A percentile compares a stretch with the other conserved stretches of the same genome.
Evolutionary conservation across 2,329 filamentous ascomycete species (phyloP).

Genomic region (Fusarium devonianum): DNA sequence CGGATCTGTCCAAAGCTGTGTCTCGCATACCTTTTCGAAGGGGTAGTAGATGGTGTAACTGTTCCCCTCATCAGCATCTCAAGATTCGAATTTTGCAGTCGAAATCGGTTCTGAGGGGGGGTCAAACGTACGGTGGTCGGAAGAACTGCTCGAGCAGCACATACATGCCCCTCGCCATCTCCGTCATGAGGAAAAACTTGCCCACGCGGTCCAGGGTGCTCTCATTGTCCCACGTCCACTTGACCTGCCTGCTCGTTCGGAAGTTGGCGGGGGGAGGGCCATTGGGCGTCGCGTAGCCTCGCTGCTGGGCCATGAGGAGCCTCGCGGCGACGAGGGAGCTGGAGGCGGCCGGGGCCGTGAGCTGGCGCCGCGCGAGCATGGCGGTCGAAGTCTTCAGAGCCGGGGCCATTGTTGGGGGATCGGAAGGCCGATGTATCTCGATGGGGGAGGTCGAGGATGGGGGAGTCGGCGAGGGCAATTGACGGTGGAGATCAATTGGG

Average conservation of each 20-base stretch:
- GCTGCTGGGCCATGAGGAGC: slow-evolving; percentile 41
- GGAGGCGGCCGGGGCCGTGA: slow-evolving; percentile 39
- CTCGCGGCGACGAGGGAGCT: slow-evolving; percentile 35
- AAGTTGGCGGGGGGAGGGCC: slow-evolving; percentile 84
- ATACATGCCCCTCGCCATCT: slow-evolving; percentile 98
- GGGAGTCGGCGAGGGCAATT: slow-evolving; percentile 36
- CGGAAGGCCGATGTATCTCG: slow-evolving; percentile 12
- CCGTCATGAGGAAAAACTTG: slow-evolving; percentile 93
- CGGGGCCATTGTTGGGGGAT: slow-evolving; percentile 48
- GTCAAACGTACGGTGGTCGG: slow-evolving; percentile 83
- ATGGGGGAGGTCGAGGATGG: slow-evolving; percentile 22
- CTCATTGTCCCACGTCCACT: slow-evolving; percentile 84
- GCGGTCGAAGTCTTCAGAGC: slow-evolving; percentile 43
- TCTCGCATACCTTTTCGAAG: slow-evolving; percentile 79
- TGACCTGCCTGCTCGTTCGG: slow-evolving; percentile 73
- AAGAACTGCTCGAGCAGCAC: slow-evolving; percentile 98
- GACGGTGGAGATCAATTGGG: slow-evolving; percentile 40
- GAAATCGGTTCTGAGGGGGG: neutral
- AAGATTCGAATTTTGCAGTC: neutral
- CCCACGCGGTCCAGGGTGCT: slow-evolving; percentile 81
- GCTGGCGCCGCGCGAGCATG: slow-evolving; percentile 49
- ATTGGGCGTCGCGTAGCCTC: slow-evolving; percentile 70
- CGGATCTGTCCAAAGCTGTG: neutral
- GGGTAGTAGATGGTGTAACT: slow-evolving; percentile 99
- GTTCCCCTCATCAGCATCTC: slow-evolving; percentile 27